Conservation (phyloP, 805 yeast genomes). For the Kodamaea neixiangensis region DNA sequence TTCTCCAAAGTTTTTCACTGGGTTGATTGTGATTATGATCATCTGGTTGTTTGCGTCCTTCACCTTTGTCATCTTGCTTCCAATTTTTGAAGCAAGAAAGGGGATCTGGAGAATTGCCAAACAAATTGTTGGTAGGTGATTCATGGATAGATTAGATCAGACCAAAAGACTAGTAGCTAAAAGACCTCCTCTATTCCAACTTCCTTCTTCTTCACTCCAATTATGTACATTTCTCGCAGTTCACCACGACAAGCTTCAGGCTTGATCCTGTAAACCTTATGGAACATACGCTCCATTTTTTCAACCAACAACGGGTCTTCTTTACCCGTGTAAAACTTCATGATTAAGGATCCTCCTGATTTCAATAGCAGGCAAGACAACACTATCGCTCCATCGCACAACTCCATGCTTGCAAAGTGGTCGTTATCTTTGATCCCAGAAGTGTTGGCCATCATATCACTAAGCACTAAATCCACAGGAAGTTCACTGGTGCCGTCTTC, state of each 20-base stretch:
- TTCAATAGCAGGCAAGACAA: conserved; percentile 70
- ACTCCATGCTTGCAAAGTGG: conserved; percentile 82
- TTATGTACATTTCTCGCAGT: conserved; percentile 80
- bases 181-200: conserved; percentile 1
- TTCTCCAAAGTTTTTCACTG: conserved; percentile 31
- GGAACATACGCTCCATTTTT: conserved; percentile 59
- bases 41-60: conserved; percentile 39
- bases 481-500: conserved; percentile 2
- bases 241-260: conserved; percentile 80
- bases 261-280: conserved; percentile 65
- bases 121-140: conserved; percentile 1
- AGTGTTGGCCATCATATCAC: conserved; percentile 91
- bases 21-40: conserved; percentile 29
- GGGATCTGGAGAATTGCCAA: conserved; percentile 10
- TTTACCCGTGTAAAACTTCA: conserved; percentile 83
- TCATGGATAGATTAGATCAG: no score
- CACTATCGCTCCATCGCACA: conserved; percentile 88
- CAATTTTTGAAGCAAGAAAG: conserved; percentile 28
- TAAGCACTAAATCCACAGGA: conserved; percentile 51
- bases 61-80: conserved; percentile 29
- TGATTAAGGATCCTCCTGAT: conserved; percentile 71
- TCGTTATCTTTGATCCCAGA: conserved; percentile 80
- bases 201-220: conserved; percentile 55
- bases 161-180: no score
- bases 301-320: conserved; percentile 70